Evolutionary conservation across 1,284 basidiomycete genomes (phyloP).

Genomic region (Cystobasidiaceae sp.): DNA sequence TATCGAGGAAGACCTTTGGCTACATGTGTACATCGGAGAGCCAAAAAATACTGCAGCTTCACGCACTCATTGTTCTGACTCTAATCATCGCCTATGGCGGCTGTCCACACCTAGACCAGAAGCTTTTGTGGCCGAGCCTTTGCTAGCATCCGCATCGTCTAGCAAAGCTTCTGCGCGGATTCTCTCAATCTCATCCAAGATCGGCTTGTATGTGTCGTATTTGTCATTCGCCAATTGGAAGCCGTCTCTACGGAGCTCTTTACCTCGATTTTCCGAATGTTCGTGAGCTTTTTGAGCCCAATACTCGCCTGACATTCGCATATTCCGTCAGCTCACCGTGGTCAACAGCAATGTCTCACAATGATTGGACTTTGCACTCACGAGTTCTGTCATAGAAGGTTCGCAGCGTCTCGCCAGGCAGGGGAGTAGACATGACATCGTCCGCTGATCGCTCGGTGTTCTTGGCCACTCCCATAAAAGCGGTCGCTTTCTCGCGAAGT

Average conservation of each 20-base stretch:
- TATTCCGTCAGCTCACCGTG: too few relatives aligned
- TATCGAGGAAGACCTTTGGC: background rate
- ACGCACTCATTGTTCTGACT: too few relatives aligned
- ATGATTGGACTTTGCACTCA: too few relatives aligned
- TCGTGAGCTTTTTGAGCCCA: conserved; percentile 72
- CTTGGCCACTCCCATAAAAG: conserved; percentile 68
- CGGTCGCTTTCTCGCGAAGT: conserved; percentile 59
- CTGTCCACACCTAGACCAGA: conserved; percentile 20
- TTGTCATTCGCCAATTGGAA: conserved; percentile 65
- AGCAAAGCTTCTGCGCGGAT: conserved; percentile 79
- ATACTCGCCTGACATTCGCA: conserved; percentile 65
- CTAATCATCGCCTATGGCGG: conserved; percentile 18
- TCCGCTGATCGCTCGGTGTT: conserved; percentile 57
- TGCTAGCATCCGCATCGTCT: conserved; percentile 72
- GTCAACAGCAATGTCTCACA: too few relatives aligned
- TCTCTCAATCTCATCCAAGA: conserved; percentile 72
- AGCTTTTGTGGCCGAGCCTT: conserved; percentile 45
- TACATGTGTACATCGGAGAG: background rate
- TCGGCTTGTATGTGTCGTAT: conserved; percentile 70
- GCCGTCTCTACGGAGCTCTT: conserved; percentile 70
- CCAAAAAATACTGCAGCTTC: too few relatives aligned
- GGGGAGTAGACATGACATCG: conserved; percentile 72
- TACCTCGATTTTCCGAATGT: conserved; percentile 62
- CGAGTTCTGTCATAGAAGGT: conserved; percentile 77
- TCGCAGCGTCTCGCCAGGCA: conserved; percentile 80